Conservation (phyloP, 2,329 filamentous ascomycete genomes). For the Scorias spongiosa region DNA sequence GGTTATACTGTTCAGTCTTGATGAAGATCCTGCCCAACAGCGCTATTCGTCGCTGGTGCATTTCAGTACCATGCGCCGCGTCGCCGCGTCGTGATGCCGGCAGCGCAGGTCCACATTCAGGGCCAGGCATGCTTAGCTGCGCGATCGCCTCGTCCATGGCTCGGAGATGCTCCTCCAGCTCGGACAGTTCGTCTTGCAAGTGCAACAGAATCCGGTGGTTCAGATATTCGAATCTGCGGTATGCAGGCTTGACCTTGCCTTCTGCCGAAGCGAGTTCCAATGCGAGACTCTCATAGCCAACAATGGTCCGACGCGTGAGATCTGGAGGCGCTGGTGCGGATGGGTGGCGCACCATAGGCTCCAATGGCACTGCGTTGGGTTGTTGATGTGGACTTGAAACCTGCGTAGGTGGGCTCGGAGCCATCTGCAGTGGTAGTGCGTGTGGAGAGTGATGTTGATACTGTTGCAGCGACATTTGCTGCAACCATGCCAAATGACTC, state of each 20-base stretch:
- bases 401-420: background rate
- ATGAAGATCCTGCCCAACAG: conserved; percentile 47
- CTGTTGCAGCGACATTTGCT: conserved; percentile 14
- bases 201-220: conserved; percentile 73
- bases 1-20: conserved; percentile 53
- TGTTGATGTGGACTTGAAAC: background rate
- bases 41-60: conserved; percentile 46
- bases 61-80: conserved; percentile 37
- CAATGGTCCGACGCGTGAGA: conserved; percentile 13
- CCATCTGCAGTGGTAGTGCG: conserved; percentile 3
- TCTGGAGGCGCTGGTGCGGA: conserved; percentile 17
- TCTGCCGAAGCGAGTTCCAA: conserved; percentile 30
- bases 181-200: conserved; percentile 69
- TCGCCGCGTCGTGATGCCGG: conserved; percentile 48
- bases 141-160: conserved; percentile 48
- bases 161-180: conserved; percentile 65
- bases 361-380: background rate
- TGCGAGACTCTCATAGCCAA: conserved; percentile 50
- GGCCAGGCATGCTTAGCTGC: conserved; percentile 16
- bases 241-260: conserved; percentile 42
- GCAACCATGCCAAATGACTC: conserved; percentile 10
- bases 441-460: conserved; percentile 12
- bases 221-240: conserved; percentile 66
- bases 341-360: conserved; percentile 3
- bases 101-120: conserved; percentile 7